phyloP scores from a whole-genome alignment of 2,329 filamentous ascomycete species.

The Fusarium sp. region DNA sequence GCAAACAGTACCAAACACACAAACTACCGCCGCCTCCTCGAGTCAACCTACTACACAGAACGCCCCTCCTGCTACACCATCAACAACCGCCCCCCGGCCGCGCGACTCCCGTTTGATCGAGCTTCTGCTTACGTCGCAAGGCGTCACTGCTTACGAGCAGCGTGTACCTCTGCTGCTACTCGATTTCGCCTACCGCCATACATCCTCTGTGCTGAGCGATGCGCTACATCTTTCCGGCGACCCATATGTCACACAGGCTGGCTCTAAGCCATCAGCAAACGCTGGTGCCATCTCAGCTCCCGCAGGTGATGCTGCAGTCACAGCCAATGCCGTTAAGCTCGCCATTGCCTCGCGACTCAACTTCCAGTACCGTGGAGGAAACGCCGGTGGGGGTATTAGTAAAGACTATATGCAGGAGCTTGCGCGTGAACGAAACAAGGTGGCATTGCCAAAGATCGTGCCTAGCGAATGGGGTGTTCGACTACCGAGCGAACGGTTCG shows the following conservation, averaged over 20 bases:
- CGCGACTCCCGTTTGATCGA: slow-evolving; percentile 85
- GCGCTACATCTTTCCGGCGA: slow-evolving; percentile 77
- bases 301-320: slow-evolving; percentile 69
- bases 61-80: slow-evolving; percentile 50
- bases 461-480: slow-evolving; percentile 77
- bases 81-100: slow-evolving; percentile 68
- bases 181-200: slow-evolving; percentile 89
- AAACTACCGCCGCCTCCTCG: slow-evolving; percentile 49
- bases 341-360: slow-evolving; percentile 77
- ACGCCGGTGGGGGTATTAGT: slow-evolving; percentile 66
- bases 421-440: slow-evolving; percentile 77
- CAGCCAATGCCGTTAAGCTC: slow-evolving; percentile 76
- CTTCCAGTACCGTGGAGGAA: slow-evolving; percentile 75
- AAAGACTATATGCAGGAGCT: slow-evolving; percentile 84
- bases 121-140: slow-evolving; percentile 82
- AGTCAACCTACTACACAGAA: slow-evolving; percentile 48
- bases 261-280: slow-evolving; percentile 63
- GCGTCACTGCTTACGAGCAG: slow-evolving; percentile 83
- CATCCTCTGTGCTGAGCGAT: slow-evolving; percentile 77
- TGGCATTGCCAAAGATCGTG: slow-evolving; percentile 72
- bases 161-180: slow-evolving; percentile 86
- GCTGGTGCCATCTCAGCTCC: slow-evolving; percentile 64
- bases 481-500: slow-evolving; percentile 76
- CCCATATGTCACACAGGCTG: slow-evolving; percentile 73
- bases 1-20: slow-evolving; percentile 55